Base-by-base conservation (phyloP, 2,329 filamentous ascomycete species). In the Colletotrichum sp. region DNA sequence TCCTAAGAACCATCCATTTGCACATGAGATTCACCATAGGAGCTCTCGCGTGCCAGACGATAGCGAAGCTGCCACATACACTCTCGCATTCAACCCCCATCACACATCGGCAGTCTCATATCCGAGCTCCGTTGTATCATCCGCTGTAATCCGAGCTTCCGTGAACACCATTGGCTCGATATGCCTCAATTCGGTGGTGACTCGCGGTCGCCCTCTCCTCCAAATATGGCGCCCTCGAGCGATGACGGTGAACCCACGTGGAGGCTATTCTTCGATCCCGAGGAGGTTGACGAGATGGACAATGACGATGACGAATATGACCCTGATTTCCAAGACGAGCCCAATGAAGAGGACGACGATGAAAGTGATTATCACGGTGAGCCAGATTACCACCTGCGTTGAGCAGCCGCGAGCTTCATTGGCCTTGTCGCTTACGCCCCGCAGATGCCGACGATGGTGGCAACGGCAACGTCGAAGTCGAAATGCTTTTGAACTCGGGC, bases 291-390 rank as follows among this genome's bases (percentile, higher is more conserved):
- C n/a, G 80, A 82, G 47, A 79, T 83, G 7, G 81, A 82, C 8
- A 78, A 82, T 47, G 43, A 47, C 13, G 82, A 82, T 16, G 83
- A 83, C 24, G 80, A 80, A n/a, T 81, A 82, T 24, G 77, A 78
- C 18, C 73, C 75, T 11, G 78, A 81, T 15, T 77, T 76, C 47
- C 68, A 77, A 57, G 77, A 81, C n/a, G 78, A 78, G 36, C 64
- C 80, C 3, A 78, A 79, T 8, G 78, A 76, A 18, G 77, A 78
- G 4, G 77, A 77, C 3, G 73, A 51, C 13, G 77, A 78, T 15
- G 75, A 73, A 6, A 73, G 72, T 55, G 77, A 75, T 12, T 76
- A 71, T 33, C 66, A 77, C 27, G 72, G 72, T 74, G 47, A 33
- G 21, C n/a, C 18, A 59, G 27, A 33, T 5, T 34, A 24, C 18